phyloP scores from a whole-genome alignment of 1,139 yeast species.

The Lizanozyma gosingica region DNA sequence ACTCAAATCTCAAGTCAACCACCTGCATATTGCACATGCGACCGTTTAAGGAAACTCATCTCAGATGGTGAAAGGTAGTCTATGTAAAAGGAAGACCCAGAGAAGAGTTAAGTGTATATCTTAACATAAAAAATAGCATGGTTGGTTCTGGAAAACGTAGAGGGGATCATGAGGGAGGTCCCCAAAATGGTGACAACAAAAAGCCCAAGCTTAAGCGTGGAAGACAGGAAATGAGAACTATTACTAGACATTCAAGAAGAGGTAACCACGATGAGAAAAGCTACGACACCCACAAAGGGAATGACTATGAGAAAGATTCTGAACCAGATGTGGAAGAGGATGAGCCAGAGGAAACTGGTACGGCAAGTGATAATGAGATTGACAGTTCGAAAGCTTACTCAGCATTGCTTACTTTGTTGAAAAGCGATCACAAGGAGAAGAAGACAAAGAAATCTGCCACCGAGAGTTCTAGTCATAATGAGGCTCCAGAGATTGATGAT shows the following conservation, averaged over 20 bases:
- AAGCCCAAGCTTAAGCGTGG: slow-evolving; percentile 37
- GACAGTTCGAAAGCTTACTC: slow-evolving; percentile 51
- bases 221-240: slow-evolving; percentile 47
- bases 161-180: background rate
- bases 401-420: slow-evolving; percentile 65
- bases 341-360: slow-evolving; percentile 9
- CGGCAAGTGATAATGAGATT: slow-evolving; percentile 10
- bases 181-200: slow-evolving; percentile 1
- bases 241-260: slow-evolving; percentile 46
- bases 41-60: too few relatives aligned
- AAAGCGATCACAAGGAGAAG: slow-evolving; percentile 37
- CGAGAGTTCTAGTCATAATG: too few relatives aligned
- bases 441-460: slow-evolving; percentile 10
- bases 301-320: slow-evolving; percentile 10
- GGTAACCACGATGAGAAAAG: slow-evolving; percentile 7
- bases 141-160: background rate
- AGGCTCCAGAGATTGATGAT: slow-evolving; percentile 24
- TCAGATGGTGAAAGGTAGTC: too few relatives aligned
- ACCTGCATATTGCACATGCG: too few relatives aligned
- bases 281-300: slow-evolving; percentile 5
- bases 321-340: slow-evolving; percentile 11
- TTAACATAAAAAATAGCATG: too few relatives aligned
- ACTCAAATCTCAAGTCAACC: too few relatives aligned
- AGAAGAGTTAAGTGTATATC: too few relatives aligned
- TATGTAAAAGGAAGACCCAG: too few relatives aligned